Evolutionary conservation across 1,139 yeast genomes (phyloP).

Genomic region (Candida pseudoviswanathii): DNA sequence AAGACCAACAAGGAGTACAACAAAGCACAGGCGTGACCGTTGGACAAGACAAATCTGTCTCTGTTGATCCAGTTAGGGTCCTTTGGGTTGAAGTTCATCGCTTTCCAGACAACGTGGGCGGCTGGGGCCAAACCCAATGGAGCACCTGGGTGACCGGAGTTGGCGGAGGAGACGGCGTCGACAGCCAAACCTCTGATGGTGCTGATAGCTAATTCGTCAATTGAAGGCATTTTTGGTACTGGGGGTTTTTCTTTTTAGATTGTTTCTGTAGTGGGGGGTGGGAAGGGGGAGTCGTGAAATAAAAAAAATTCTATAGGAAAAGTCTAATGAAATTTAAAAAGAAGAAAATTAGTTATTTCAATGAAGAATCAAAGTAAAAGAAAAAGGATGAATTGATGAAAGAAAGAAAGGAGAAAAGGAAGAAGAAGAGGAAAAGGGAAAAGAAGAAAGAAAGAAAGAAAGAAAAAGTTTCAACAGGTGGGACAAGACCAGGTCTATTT

Average conservation of each 20-base stretch:
- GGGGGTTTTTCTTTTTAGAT: not conserved
- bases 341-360: not conserved
- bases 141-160: constrained; percentile 99
- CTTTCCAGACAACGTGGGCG: constrained; percentile 71
- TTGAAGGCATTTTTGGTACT: constrained; percentile 24
- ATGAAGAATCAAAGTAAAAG: not conserved
- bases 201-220: constrained; percentile 78
- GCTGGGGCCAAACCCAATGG: constrained; percentile 95
- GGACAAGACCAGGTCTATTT: constrained; percentile 1
- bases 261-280: not conserved
- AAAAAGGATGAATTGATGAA: not conserved
- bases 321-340: constrained; percentile 4
- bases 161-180: constrained; percentile 86
- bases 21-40: constrained; percentile 96
- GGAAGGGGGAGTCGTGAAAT: not conserved
- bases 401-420: not conserved
- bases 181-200: constrained; percentile 91
- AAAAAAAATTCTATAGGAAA: constrained; percentile 2
- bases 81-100: constrained; percentile 86
- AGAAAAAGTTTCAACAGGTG: constrained; percentile 4
- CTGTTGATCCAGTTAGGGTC: constrained; percentile 93
- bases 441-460: constrained; percentile 4
- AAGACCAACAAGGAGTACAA: constrained; percentile 85
- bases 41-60: constrained; percentile 92
- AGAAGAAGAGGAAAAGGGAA: not conserved